Base-by-base conservation (phyloP, 371 early-diverging fungal species). In the Mucor indicus region DNA sequence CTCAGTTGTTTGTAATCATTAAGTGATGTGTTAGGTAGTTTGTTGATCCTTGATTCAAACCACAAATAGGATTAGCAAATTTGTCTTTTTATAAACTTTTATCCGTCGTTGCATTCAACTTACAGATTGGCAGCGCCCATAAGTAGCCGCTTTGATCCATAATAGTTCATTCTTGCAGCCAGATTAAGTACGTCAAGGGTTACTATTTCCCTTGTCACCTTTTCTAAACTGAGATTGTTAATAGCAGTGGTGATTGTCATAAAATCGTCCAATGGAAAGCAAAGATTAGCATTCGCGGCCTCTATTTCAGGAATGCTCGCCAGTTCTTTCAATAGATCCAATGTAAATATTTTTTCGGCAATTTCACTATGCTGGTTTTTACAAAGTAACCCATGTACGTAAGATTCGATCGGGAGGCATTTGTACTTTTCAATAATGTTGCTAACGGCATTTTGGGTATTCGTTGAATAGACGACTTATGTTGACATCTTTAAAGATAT, bases 301-400 rank as follows among this genome's bases (percentile, higher is more conserved):
- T 51, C 31, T 36, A 36, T 25, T 37, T 37, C 47, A 50, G 55
- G 30, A n/a, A 36, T 38, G 3, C 19, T 43, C 24, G 60, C 27
- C 50, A 58, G 44, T 16, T 59, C 48, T 19, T 56, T 47, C 53
- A 57, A 38, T 15, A 54, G 39, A 24, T 51, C 40, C 33, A 12
- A 22, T 6, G 55, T 27, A 36, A 60, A 60, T 3, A 60, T 37
- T 24, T 40, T 55, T 43, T 31, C 46, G 19, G 58, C 58, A 32
- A 66, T 54, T 0, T 48, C n/a, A 36, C 58, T 57, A 21, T 60
- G 61, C 31, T 66, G 60, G 27, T 58, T 16, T 35, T 58, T 47
- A 42, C 46, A 46, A n/a, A 60, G 49, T 24, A 53, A 17, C n/a
- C 42, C 47, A 27, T 53, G 54, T 20, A 42, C 35, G 36, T 53